Evolutionary conservation across 2,329 filamentous ascomycete genomes (phyloP), one percentile per base, ranked within the genome.

Genomic region (Orbilia brochopaga): DNA sequence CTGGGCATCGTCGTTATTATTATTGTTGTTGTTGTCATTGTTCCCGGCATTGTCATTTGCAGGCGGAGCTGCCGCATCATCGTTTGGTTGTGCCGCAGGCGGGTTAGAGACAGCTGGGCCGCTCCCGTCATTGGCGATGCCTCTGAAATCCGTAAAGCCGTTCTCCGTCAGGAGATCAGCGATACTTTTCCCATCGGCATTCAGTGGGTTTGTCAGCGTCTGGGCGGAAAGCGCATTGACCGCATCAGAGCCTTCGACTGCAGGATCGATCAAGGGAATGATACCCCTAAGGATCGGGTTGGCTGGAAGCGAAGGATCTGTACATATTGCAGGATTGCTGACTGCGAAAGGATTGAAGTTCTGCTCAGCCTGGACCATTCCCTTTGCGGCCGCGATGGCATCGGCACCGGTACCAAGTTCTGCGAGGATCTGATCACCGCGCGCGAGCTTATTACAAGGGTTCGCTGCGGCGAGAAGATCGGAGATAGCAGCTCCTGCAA

Each of bases 281-380:
- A 90, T 86, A 73, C 88, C 88, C 48, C 88, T 83, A 32, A 90
- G 85, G 62, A 82, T 82, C 23, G 79, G 79, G 6, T 85, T 88
- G 32, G 81, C 83, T 10, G 88, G 88, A 1, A 90, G 84, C 24
- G 82, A 80, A 1, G 86, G 80, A 74, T 90, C 86, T 40, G 81
- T 83, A 79, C 88, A 90, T 77, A 90, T 84, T 73, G 83, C 85
- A 17, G 87, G 35, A 86, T 82, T 76, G 80, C 81, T 73, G 84
- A 83, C 63, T 79, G 84, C 74, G 86, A 89, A 57, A 86, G 86
- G 81, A 35, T 90, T 90, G 81, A 88, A 88, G 83, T 90, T 90
- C 79, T 88, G 87, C 82, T 89, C 87, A 2, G 87, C 87, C 24
- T 85, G 83, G 13, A 89, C 87, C 40, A 89, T 82, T 15, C 83